These are phyloP conservation scores for Toxicodendron radicans DNA, from an alignment of 345 rosid genomes.

Conservation along the genomic window DNA sequence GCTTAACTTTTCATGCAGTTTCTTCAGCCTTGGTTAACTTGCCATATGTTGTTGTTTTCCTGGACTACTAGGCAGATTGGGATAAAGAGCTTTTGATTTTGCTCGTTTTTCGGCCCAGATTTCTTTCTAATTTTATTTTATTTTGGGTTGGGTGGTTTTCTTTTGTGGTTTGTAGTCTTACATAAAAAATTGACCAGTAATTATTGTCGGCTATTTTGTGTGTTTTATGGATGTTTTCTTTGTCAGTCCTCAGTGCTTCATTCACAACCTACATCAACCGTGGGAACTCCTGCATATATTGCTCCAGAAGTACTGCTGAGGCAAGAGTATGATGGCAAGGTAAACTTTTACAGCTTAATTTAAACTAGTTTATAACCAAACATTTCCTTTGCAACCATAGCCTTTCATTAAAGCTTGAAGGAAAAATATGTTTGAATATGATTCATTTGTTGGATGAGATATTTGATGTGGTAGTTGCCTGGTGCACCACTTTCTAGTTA, in stretches of 20 bases:
- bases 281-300: conserved; percentile 98
- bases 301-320: conserved; percentile 90
- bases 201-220: background rate
- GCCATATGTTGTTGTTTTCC: background rate
- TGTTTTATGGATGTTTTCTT: conserved; percentile 14
- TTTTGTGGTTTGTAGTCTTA: background rate
- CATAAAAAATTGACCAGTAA: background rate
- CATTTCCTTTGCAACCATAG: background rate
- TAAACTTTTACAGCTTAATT: conserved; percentile 23
- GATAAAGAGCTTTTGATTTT: background rate
- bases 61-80: background rate
- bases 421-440: background rate
- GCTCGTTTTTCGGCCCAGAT: conserved; percentile 17
- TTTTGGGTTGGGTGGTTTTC: background rate
- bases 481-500: background rate
- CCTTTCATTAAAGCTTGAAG: background rate
- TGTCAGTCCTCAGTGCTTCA: conserved; percentile 86
- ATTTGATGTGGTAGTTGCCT: background rate
- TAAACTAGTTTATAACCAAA: background rate
- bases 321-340: conserved; percentile 96
- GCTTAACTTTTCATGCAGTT: background rate
- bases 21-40: background rate
- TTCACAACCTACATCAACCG: conserved; percentile 95
- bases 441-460: background rate
- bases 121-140: background rate